Evolutionary conservation across 805 yeast genomes (phyloP).

Genomic region (Spathaspora passalidarum): DNA sequence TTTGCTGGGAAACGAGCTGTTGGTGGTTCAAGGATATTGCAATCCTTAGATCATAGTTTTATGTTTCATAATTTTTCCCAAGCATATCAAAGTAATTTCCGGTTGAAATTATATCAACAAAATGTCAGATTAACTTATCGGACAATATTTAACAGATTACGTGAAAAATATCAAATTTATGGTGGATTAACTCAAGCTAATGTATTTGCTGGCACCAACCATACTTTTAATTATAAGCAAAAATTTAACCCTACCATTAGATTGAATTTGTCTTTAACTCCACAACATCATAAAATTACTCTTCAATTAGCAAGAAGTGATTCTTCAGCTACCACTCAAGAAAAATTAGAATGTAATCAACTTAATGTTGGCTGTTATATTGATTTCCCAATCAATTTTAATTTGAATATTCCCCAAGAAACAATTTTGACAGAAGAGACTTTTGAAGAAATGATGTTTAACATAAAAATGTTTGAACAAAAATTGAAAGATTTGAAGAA

Average conservation of each 20-base stretch:
- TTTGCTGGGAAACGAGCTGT: neutral
- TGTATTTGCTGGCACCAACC: neutral
- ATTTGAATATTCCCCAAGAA: constrained; percentile 27
- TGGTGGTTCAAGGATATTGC: constrained; percentile 6
- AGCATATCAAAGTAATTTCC: constrained; percentile 16
- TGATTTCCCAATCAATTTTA: constrained; percentile 29
- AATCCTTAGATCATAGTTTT: constrained; percentile 9
- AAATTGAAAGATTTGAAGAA: constrained; percentile 42
- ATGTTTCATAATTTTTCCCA: constrained; percentile 23
- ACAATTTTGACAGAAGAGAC: constrained; percentile 31
- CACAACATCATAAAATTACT: constrained; percentile 19
- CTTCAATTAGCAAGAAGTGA: constrained; percentile 18
- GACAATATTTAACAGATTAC: constrained; percentile 14
- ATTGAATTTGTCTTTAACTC: constrained; percentile 27
- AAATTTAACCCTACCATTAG: constrained; percentile 14
- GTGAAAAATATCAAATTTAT: constrained; percentile 8
- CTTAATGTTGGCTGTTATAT: constrained; percentile 26
- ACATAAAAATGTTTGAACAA: constrained; percentile 47
- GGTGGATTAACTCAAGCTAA: neutral
- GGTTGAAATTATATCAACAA: constrained; percentile 17
- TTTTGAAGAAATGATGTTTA: constrained; percentile 52
- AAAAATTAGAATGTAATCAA: constrained; percentile 12
- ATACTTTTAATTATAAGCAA: neutral
- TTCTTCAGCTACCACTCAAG: constrained; percentile 17
- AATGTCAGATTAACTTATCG: constrained; percentile 19